These are phyloP conservation scores for Pleodorina starrii DNA, from an alignment of 139 green algal genomes.

Conservation along the genomic window DNA sequence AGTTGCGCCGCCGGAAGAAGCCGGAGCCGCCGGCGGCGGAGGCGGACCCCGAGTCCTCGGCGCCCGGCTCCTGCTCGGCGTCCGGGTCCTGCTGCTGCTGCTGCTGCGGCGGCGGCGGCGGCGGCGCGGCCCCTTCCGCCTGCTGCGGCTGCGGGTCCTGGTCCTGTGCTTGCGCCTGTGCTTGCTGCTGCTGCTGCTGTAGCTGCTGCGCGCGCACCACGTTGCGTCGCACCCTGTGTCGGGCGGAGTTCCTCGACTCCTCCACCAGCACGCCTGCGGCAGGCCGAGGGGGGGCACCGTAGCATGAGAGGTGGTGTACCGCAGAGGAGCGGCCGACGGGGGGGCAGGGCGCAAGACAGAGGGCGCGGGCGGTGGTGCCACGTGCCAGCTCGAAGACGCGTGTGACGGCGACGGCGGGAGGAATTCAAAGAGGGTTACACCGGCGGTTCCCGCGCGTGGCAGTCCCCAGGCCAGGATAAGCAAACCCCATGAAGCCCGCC, in stretches of 20 bases:
- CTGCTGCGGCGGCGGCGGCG: too few species aligned
- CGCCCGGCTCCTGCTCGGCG: too few species aligned
- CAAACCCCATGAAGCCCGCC: too few species aligned
- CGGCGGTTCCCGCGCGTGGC: too few species aligned
- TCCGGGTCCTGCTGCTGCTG: too few species aligned
- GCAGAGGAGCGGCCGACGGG: not conserved
- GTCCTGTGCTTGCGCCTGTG: not conserved
- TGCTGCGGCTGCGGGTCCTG: not conserved
- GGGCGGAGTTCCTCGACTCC: not conserved
- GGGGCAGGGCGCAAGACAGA: not conserved
- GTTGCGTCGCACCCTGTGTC: not conserved
- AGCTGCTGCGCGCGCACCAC: not conserved
- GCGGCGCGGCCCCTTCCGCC: not conserved
- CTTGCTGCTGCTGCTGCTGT: constrained; percentile 6
- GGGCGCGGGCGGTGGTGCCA: too few species aligned
- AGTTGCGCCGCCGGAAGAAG: not conserved
- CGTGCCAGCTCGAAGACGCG: too few species aligned
- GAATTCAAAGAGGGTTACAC: too few species aligned
- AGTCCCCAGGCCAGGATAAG: too few species aligned
- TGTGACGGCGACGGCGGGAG: too few species aligned
- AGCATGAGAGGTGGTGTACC: not conserved
- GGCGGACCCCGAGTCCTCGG: too few species aligned
- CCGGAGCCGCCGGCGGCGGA: not conserved
- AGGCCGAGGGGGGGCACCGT: not conserved
- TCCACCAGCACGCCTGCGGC: constrained; percentile 30